Conservation (phyloP, 1,284 basidiomycete genomes). For the Cutaneotrichosporon arboriforme region DNA sequence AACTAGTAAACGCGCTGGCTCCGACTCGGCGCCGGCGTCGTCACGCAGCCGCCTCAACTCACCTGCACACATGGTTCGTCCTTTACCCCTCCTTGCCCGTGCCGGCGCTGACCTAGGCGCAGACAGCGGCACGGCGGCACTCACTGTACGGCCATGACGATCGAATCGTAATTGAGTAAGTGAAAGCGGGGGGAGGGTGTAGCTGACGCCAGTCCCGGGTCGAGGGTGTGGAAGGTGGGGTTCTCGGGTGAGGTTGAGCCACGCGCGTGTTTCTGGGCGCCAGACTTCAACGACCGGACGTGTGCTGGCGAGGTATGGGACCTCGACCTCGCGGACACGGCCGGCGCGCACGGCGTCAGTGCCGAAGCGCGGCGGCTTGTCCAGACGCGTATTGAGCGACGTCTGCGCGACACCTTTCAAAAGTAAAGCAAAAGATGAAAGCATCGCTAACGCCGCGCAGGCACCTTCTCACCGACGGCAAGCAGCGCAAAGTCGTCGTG, state of each 20-base stretch:
- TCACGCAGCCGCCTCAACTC: not conserved
- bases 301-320: constrained; percentile 35
- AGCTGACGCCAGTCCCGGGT: constrained; percentile 37
- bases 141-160: constrained; percentile 50
- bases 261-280: constrained; percentile 41
- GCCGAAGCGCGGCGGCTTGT: constrained; percentile 67
- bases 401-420: constrained; percentile 72
- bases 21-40: too few species aligned
- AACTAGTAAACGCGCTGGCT: too few species aligned
- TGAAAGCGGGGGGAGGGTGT: too few species aligned
- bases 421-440: constrained; percentile 58
- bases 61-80: not conserved
- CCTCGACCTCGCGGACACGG: constrained; percentile 31
- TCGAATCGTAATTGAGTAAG: constrained; percentile 49
- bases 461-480: constrained; percentile 85
- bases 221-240: constrained; percentile 49
- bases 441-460: constrained; percentile 49
- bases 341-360: constrained; percentile 39
- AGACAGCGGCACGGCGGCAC: constrained; percentile 42
- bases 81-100: not conserved
- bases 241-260: constrained; percentile 49
- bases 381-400: constrained; percentile 61
- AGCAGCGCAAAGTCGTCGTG: constrained; percentile 84
- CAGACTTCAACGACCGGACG: constrained; percentile 6
- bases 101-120: constrained; percentile 6